Conservation (phyloP, 176 grass and related monocot genomes). For the Poa pratensis region DNA sequence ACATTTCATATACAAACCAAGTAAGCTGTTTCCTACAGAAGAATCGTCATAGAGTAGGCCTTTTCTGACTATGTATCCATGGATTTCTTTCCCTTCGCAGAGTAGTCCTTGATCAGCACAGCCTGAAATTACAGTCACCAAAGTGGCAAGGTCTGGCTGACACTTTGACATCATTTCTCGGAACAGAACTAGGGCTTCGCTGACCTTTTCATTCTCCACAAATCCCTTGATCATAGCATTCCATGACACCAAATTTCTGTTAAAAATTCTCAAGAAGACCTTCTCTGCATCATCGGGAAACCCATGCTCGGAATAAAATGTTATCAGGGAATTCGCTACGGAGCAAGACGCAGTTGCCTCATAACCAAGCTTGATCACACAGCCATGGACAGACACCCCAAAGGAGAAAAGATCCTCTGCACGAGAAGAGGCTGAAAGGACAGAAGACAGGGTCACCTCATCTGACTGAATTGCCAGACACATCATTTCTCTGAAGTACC, state of each 20-base stretch:
- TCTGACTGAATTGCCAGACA: conserved; percentile 38
- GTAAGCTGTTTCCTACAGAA: conserved; percentile 67
- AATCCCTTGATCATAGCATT: conserved; percentile 81
- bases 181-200: conserved; percentile 48
- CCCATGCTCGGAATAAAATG: conserved; percentile 63
- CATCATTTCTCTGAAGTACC: conserved; percentile 74
- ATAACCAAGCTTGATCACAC: conserved; percentile 57
- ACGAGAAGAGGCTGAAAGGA: conserved; percentile 49
- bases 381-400: conserved; percentile 74
- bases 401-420: conserved; percentile 36
- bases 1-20: conserved; percentile 70
- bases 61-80: conserved; percentile 60
- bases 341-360: conserved; percentile 49
- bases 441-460: conserved; percentile 66
- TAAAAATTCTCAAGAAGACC: conserved; percentile 47
- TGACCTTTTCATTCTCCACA: conserved; percentile 43
- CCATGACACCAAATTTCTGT: conserved; percentile 73
- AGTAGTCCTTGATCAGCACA: conserved; percentile 62
- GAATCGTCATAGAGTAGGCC: conserved; percentile 31
- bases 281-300: conserved; percentile 41
- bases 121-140: conserved; percentile 61
- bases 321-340: conserved; percentile 61
- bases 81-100: conserved; percentile 56
- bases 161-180: conserved; percentile 50
- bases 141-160: conserved; percentile 57